These are phyloP conservation scores for Erysimum cheiranthoides DNA, from an alignment of 345 rosid genomes.

Conservation along the genomic window DNA sequence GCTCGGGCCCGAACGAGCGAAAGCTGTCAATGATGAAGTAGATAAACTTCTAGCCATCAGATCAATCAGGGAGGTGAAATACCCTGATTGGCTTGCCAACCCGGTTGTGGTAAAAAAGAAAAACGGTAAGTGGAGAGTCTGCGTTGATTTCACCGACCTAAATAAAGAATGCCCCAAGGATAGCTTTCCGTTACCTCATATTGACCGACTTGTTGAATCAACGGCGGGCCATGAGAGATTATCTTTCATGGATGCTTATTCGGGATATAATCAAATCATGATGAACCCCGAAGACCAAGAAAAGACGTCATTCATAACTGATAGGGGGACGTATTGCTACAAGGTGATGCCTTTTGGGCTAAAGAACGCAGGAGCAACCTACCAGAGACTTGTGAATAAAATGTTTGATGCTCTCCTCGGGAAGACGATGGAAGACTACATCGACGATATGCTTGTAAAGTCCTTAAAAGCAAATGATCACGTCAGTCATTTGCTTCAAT, in stretches of 20 bases:
- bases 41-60: not conserved
- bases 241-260: not conserved
- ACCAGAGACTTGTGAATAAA: too few species aligned
- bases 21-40: not conserved
- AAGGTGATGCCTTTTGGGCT: not conserved
- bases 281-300: not conserved
- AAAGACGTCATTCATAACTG: not conserved
- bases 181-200: not conserved
- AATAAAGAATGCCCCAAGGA: not conserved
- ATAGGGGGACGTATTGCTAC: not conserved
- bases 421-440: too few species aligned
- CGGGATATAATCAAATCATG: not conserved
- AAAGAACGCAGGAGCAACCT: too few species aligned
- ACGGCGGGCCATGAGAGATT: not conserved
- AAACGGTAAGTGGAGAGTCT: not conserved
- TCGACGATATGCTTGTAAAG: too few species aligned
- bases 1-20: not conserved
- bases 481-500: too few species aligned
- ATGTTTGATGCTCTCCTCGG: too few species aligned
- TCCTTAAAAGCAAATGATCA: too few species aligned
- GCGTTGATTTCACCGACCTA: not conserved
- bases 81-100: not conserved
- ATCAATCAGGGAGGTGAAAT: not conserved
- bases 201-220: not conserved
- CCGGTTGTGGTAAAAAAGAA: not conserved